Conservation (phyloP, 1,284 basidiomycete species). For the Lignosus rhinocerotis region DNA sequence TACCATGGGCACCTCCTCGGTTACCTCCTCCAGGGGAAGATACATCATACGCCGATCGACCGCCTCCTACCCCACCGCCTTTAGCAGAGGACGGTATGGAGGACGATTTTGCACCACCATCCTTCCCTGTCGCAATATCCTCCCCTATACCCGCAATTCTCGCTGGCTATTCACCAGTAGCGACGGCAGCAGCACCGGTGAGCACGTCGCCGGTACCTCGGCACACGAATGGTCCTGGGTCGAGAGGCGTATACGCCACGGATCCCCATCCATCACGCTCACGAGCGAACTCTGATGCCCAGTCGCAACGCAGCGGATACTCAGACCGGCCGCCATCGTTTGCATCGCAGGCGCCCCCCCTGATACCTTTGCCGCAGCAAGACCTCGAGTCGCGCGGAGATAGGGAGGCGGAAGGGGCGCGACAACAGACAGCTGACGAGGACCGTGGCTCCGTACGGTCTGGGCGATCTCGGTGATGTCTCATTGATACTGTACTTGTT, state of each 20-base stretch:
- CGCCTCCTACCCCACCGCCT: slow-evolving; percentile 31
- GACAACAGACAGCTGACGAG: slow-evolving; percentile 9
- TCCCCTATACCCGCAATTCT: slow-evolving; percentile 33
- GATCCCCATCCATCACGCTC: slow-evolving; percentile 14
- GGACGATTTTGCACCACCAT: slow-evolving; percentile 28
- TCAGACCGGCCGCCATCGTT: slow-evolving; percentile 27
- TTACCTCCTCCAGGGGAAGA: slow-evolving; percentile 23
- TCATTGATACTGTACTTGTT: slow-evolving; percentile 15
- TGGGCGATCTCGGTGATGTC: slow-evolving; percentile 18
- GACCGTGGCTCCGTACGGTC: slow-evolving; percentile 21
- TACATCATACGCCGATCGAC: slow-evolving; percentile 29
- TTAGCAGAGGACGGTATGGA: slow-evolving; percentile 21
- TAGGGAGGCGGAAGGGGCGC: slow-evolving; percentile 2
- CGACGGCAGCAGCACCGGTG: slow-evolving; percentile 15
- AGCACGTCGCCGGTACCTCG: slow-evolving; percentile 22
- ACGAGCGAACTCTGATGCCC: slow-evolving; percentile 19
- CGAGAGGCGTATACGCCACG: slow-evolving; percentile 23
- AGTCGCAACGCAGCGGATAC: slow-evolving; percentile 16
- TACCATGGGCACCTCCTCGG: slow-evolving; percentile 22
- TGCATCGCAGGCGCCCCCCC: slow-evolving; percentile 23
- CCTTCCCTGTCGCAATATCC: slow-evolving; percentile 29
- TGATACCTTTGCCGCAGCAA: slow-evolving; percentile 21
- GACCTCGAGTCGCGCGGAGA: background rate
- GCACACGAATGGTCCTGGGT: slow-evolving; percentile 20
- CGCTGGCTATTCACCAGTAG: slow-evolving; percentile 26